Percentiles rank a stretch among this genome's conserved stretches.
Evolutionary conservation across 1,139 yeast genomes (phyloP).

Genomic region (Pichia sp.): DNA sequence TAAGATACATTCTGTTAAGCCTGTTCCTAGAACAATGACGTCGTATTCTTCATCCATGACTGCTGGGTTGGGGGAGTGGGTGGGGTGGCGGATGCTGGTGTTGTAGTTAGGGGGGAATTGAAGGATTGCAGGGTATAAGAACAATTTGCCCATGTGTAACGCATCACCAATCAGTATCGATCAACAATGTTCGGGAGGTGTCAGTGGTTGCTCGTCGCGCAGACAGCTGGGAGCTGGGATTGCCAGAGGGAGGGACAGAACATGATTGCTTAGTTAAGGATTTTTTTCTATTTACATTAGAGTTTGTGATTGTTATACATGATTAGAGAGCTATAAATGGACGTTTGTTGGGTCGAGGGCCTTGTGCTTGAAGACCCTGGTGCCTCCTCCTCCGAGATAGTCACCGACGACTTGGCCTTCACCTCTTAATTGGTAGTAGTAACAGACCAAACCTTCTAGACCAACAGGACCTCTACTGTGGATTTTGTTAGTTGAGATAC

Average conservation of each 20-base stretch:
- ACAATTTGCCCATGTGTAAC: too few species aligned
- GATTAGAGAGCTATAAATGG: neutral
- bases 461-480: slow-evolving; percentile 99
- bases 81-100: neutral
- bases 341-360: slow-evolving; percentile 41
- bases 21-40: slow-evolving; percentile 83
- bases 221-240: too few species aligned
- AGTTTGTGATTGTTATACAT: too few species aligned
- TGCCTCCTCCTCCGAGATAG: slow-evolving; percentile 91
- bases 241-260: too few species aligned
- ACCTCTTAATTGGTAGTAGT: slow-evolving; percentile 91
- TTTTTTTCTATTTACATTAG: too few species aligned
- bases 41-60: slow-evolving; percentile 95
- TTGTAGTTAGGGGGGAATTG: neutral
- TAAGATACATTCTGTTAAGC: slow-evolving; percentile 93
- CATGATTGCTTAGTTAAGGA: too few species aligned
- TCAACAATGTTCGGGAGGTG: too few species aligned
- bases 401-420: slow-evolving; percentile 91
- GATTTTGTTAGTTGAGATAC: slow-evolving; percentile 93
- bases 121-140: neutral
- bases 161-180: too few species aligned
- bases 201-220: too few species aligned
- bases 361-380: slow-evolving; percentile 73
- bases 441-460: slow-evolving; percentile 91
- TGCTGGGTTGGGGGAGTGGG: too few species aligned